Percentiles rank a stretch among this genome's conserved stretches.
Conservation (phyloP, 2,329 filamentous ascomycete species). For the Neophaeococcomyces aloes region DNA sequence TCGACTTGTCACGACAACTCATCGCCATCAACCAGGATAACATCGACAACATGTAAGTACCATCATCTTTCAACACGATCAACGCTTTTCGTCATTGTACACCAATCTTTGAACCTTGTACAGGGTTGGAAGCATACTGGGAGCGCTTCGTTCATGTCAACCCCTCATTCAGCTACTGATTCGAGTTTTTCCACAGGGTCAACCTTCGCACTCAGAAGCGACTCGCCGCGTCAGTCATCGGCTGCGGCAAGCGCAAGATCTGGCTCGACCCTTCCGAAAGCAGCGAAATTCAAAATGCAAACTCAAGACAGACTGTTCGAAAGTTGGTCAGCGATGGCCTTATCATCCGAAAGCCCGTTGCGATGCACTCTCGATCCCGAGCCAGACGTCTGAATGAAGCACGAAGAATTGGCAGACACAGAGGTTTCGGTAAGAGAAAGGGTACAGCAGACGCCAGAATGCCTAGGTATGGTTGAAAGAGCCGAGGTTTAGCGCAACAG, state of each 20-base stretch:
- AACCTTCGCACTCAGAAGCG: conserved; percentile 99
- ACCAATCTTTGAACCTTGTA: no score
- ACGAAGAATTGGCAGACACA: conserved; percentile 91
- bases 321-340: conserved; percentile 99
- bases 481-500: conserved; percentile 5
- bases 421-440: conserved; percentile 99
- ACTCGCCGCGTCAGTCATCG: conserved; percentile 95
- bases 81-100: no score
- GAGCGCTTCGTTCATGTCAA: not conserved
- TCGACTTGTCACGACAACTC: no score
- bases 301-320: conserved; percentile 99
- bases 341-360: conserved; percentile 99
- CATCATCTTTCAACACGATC: no score
- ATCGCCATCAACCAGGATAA: not conserved
- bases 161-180: conserved; percentile 3
- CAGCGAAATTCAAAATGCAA: conserved; percentile 99
- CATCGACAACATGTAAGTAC: conserved; percentile 8
- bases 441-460: conserved; percentile 99
- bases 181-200: conserved; percentile 56
- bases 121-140: not conserved
- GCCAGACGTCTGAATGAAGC: conserved; percentile 91
- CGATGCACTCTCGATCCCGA: conserved; percentile 97
- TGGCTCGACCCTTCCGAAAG: conserved; percentile 99
- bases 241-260: conserved; percentile 99
- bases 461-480: conserved; percentile 64